phyloP scores from a whole-genome alignment of 2,329 filamentous ascomycete species.

The Colletotrichum coccodes region DNA sequence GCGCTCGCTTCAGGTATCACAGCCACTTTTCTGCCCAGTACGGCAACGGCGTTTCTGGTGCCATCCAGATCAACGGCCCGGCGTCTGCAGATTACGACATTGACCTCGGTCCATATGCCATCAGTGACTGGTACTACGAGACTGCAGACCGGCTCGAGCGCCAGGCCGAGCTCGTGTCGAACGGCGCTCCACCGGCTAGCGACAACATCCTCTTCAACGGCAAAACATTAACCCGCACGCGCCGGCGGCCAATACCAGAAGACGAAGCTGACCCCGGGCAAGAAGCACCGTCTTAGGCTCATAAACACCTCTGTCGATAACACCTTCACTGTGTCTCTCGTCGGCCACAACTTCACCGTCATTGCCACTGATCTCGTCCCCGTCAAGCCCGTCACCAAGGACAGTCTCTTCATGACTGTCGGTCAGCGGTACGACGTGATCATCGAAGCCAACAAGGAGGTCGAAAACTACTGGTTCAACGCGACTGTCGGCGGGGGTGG shows the following conservation, averaged over 20 bases:
- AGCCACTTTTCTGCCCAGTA: slow-evolving; percentile 62
- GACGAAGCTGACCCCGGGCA: slow-evolving; percentile 50
- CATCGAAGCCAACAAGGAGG: slow-evolving; percentile 47
- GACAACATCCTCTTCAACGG: slow-evolving; percentile 57
- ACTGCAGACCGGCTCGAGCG: slow-evolving; percentile 42
- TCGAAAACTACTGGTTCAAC: slow-evolving; percentile 55
- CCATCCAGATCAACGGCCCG: slow-evolving; percentile 62
- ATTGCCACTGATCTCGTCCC: slow-evolving; percentile 65
- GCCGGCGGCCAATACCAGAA: slow-evolving; percentile 41
- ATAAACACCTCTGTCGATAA: slow-evolving; percentile 63
- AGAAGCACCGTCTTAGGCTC: slow-evolving; percentile 59
- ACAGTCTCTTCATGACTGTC: slow-evolving; percentile 60
- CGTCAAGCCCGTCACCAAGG: slow-evolving; percentile 58
- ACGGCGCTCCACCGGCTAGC: slow-evolving; percentile 35
- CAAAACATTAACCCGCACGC: slow-evolving; percentile 44
- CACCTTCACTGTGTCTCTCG: slow-evolving; percentile 60
- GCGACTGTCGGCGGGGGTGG: slow-evolving; percentile 41
- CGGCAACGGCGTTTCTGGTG: slow-evolving; percentile 61
- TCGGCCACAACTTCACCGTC: slow-evolving; percentile 61
- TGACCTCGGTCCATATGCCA: slow-evolving; percentile 65
- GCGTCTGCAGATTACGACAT: slow-evolving; percentile 60
- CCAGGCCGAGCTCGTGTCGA: slow-evolving; percentile 34
- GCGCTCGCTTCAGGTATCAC: slow-evolving; percentile 53
- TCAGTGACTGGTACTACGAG: slow-evolving; percentile 64
- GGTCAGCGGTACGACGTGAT: slow-evolving; percentile 53